Base-by-base conservation (phyloP, 257 asterid species). In the Nicotiana sylvestris region DNA sequence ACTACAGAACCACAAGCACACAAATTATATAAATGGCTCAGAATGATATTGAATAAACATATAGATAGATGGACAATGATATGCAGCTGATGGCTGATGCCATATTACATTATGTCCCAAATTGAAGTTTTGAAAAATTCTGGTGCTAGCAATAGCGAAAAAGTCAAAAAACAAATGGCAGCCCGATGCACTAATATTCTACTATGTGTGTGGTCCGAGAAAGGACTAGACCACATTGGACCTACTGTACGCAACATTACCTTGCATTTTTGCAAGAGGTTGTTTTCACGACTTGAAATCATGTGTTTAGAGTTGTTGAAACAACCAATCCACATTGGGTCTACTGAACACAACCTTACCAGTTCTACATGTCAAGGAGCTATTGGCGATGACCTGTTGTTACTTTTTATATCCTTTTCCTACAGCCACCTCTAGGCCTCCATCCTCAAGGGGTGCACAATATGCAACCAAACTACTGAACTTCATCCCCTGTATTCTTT, bases 1-100 rank as follows among this genome's bases (percentile, higher is more conserved):
- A 94, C 98, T 92, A 60, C 65, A 85, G 37, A 83, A 74, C 11
- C 76, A 83, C 58, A 25, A 57, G 13, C 84, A 85, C 53, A 37
- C 33, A 3, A 56, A 30, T 39, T 35, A 72, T 10, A 65, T 51
- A 16, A 84, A 32, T 4, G 32, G 61, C 13, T 72, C 60, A n/a
- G 57, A 25, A 6, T 27, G 35, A 29, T 64, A 27, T 27, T 64
- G 70, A 2, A 2, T 74, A 27, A 27, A 27, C 43, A 5, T 72
- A 1, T 46, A 72, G 39, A 72, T 25, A 72, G 21, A 70, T 25
- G 79, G 60, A 5, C 21, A 43, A 11, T 46, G 21, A 11, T 16
- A 0, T 18, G 1, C 64, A 57, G 27, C 64, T 57, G 55, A 49
- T 49, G 15, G 62, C 62, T 56, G 60, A 55, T 10, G 10, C 57